These are phyloP conservation scores for Vanderwaltozyma verrucispora DNA, from an alignment of 805 yeast genomes.

Conservation along the genomic window DNA sequence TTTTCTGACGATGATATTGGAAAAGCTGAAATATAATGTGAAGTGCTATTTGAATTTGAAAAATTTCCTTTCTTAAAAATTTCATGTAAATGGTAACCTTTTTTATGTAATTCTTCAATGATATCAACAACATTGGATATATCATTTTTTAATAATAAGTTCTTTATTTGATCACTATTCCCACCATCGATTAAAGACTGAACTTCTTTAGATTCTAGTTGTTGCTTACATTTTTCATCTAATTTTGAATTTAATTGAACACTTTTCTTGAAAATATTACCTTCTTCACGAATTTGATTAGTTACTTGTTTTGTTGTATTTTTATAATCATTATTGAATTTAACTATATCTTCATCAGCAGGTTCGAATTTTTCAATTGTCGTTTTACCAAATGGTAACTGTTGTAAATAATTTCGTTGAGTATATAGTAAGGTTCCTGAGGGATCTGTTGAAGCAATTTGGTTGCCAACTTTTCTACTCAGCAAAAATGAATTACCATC, in stretches of 20 bases:
- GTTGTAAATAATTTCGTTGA: neutral
- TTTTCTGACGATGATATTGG: too few relatives aligned
- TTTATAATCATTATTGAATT: slow-evolving; percentile 7
- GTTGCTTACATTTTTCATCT: slow-evolving; percentile 3
- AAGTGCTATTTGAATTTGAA: neutral
- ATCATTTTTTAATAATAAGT: slow-evolving; percentile 31
- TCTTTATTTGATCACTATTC: slow-evolving; percentile 31
- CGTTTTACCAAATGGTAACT: slow-evolving; percentile 11
- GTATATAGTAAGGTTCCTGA: neutral
- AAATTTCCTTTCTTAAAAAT: slow-evolving; percentile 20
- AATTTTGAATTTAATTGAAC: slow-evolving; percentile 9
- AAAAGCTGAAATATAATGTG: neutral
- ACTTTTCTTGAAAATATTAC: slow-evolving; percentile 17
- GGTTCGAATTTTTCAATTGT: slow-evolving; percentile 18
- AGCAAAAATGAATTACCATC: too few relatives aligned
- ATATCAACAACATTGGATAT: slow-evolving; percentile 30
- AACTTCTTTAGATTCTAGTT: slow-evolving; percentile 3
- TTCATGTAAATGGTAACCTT: slow-evolving; percentile 33
- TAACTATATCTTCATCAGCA: slow-evolving; percentile 23
- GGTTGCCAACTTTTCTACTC: neutral
- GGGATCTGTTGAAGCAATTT: neutral
- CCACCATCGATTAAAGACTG: slow-evolving; percentile 12
- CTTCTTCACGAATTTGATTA: slow-evolving; percentile 8
- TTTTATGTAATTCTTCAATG: slow-evolving; percentile 31
- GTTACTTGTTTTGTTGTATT: slow-evolving; percentile 1